Base-by-base conservation (phyloP, 805 yeast genomes). In the Barnettozyma vustinii region DNA sequence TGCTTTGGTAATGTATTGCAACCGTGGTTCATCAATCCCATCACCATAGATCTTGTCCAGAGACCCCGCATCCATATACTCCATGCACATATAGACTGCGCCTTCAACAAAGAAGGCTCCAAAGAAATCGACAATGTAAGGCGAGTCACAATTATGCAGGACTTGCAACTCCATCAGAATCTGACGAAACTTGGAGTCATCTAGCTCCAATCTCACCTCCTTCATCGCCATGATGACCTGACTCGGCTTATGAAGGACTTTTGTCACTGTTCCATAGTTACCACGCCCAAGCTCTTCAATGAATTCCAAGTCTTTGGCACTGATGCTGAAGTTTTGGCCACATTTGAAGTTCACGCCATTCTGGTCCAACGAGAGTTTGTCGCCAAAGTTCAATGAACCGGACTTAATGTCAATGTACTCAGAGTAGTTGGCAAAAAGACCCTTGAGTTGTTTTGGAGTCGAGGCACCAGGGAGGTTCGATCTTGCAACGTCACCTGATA, bases 91-190 rank as follows among this genome's bases (percentile, higher is more conserved):
- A 69, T 91, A 94, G 25, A 92, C 99, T 1, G 97, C 96, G 42
- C 97, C 97, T 68, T 94, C 99, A 30, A 89, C 89, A 63, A 92
- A 94, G 62, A 92, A 92, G 1, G 99, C 99, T 40, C 99, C 99
- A 62, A 87, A 94, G 60, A 94, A 94, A 60, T 92, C 97, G 37
- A 94, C 97, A 63, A 94, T 91, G 64, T 81, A 88, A 2, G 94
- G 95, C 15, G 95, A 84, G 55, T 80, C 79, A 69, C 98, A 94
- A 59, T 85, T 87, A 69, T 94, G 98, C 55, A 94, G 75, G 46
- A 94, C 85, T 60, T 94, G 98, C 52, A 94, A 73, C 66, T 94
- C 99, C 98, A 94, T 94, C 58, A 94, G 72, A 55, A 94, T 94
- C 62, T 94, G 98, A 52, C 92, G 78, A 65, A 94, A 87, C 63